Evolutionary conservation across 345 rosid genomes (phyloP).

Genomic region (Ailanthus altissimus): DNA sequence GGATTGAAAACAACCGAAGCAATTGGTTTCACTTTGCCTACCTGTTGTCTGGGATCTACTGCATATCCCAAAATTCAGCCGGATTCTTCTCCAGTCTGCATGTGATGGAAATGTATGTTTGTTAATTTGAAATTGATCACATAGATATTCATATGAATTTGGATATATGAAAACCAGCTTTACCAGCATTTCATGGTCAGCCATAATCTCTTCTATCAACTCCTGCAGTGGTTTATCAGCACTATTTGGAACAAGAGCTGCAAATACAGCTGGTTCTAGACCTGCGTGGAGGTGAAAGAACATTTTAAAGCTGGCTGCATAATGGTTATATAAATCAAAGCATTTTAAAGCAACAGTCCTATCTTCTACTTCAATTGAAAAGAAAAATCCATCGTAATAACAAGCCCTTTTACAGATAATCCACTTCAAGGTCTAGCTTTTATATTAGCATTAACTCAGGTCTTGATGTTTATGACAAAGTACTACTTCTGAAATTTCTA

Average conservation of each 20-base stretch:
- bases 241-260: slow-evolving; percentile 86
- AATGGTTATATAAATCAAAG: neutral
- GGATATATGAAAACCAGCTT: slow-evolving; percentile 24
- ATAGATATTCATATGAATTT: neutral
- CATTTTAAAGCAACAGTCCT: neutral
- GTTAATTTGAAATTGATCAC: neutral
- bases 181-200: slow-evolving; percentile 90
- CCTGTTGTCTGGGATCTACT: neutral
- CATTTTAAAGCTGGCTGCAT: neutral
- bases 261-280: slow-evolving; percentile 71
- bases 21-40: neutral
- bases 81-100: slow-evolving; percentile 49
- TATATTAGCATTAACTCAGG: neutral
- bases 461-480: neutral
- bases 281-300: slow-evolving; percentile 40
- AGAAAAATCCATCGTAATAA: neutral
- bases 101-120: neutral
- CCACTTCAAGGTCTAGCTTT: neutral
- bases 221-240: slow-evolving; percentile 67
- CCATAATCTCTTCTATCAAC: slow-evolving; percentile 82
- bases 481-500: neutral
- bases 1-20: neutral
- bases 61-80: slow-evolving; percentile 13
- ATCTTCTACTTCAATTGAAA: neutral
- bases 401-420: too few species aligned